These are phyloP conservation scores for Gamarada debralockiae DNA, from an alignment of 495 filamentous ascomycete genomes.

Conservation along the genomic window DNA sequence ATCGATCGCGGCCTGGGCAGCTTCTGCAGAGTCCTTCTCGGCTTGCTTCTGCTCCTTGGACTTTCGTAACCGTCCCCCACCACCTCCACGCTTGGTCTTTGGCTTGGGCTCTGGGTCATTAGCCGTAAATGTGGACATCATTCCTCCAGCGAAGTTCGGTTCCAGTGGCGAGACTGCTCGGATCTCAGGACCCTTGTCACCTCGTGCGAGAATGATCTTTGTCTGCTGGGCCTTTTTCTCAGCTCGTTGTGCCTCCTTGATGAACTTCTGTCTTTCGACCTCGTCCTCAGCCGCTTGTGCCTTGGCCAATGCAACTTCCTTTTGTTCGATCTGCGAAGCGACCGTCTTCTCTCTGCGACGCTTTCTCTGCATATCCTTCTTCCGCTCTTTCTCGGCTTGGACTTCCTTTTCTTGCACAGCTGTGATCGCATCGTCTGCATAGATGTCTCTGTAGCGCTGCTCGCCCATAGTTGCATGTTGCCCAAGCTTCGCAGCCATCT, in stretches of 20 bases:
- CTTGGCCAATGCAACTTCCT: slow-evolving; percentile 71
- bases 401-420: slow-evolving; percentile 88
- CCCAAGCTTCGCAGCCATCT: slow-evolving; percentile 32
- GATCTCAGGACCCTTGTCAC: slow-evolving; percentile 76
- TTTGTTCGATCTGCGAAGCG: slow-evolving; percentile 78
- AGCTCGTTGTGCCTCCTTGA: slow-evolving; percentile 76
- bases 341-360: slow-evolving; percentile 95
- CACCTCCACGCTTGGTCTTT: slow-evolving; percentile 64
- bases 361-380: slow-evolving; percentile 99
- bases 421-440: slow-evolving; percentile 64
- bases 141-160: slow-evolving; percentile 82
- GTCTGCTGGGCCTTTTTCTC: slow-evolving; percentile 87
- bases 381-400: slow-evolving; percentile 94
- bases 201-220: slow-evolving; percentile 74
- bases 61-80: slow-evolving; percentile 71
- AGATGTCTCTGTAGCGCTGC: slow-evolving; percentile 41
- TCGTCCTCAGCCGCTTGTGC: slow-evolving; percentile 73
- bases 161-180: slow-evolving; percentile 71
- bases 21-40: slow-evolving; percentile 88
- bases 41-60: slow-evolving; percentile 96
- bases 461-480: slow-evolving; percentile 47
- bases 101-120: slow-evolving; percentile 58
- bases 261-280: slow-evolving; percentile 67
- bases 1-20: slow-evolving; percentile 80
- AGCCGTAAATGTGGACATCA: slow-evolving; percentile 75